Conservation (phyloP, 2,329 filamentous ascomycete species). For the Xylaria sp. region DNA sequence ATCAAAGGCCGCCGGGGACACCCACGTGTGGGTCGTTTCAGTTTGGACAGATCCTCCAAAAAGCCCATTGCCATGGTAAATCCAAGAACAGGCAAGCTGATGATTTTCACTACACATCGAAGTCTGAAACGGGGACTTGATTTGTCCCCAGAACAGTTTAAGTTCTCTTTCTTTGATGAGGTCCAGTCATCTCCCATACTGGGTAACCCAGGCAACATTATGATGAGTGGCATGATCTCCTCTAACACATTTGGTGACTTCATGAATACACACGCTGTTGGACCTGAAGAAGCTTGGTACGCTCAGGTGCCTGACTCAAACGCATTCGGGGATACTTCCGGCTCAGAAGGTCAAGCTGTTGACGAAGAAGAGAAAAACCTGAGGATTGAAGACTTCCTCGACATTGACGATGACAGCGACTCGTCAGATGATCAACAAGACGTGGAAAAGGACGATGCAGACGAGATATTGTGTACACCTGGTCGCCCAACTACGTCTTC, state of each 20-base stretch:
- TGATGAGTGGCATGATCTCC: conserved; percentile 76
- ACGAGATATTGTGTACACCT: conserved; percentile 57
- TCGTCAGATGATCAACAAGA: conserved; percentile 64
- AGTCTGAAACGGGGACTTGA: conserved; percentile 52
- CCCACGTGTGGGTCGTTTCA: conserved; percentile 60
- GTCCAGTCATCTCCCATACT: conserved; percentile 61
- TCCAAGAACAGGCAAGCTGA: conserved; percentile 63
- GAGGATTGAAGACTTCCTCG: conserved; percentile 75
- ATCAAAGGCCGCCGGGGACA: conserved; percentile 56
- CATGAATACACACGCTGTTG: conserved; percentile 69
- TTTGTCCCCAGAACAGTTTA: conserved; percentile 61
- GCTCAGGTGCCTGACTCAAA: conserved; percentile 68
- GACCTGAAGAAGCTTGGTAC: conserved; percentile 77
- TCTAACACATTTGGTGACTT: conserved; percentile 61
- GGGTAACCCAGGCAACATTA: conserved; percentile 73
- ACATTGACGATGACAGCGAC: conserved; percentile 64
- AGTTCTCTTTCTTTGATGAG: conserved; percentile 51
- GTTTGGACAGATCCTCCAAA: conserved; percentile 57
- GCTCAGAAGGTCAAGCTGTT: conserved; percentile 61
- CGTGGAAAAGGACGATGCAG: conserved; percentile 48
- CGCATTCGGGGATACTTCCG: conserved; percentile 45
- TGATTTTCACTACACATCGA: conserved; percentile 63
- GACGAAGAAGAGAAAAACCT: conserved; percentile 69
- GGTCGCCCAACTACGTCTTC: conserved; percentile 54
- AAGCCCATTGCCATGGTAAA: conserved; percentile 66